A percentile compares a stretch with the other conserved stretches of the same genome.
Evolutionary conservation across 495 filamentous ascomycete species (phyloP).

Genomic region (Podospora conica): DNA sequence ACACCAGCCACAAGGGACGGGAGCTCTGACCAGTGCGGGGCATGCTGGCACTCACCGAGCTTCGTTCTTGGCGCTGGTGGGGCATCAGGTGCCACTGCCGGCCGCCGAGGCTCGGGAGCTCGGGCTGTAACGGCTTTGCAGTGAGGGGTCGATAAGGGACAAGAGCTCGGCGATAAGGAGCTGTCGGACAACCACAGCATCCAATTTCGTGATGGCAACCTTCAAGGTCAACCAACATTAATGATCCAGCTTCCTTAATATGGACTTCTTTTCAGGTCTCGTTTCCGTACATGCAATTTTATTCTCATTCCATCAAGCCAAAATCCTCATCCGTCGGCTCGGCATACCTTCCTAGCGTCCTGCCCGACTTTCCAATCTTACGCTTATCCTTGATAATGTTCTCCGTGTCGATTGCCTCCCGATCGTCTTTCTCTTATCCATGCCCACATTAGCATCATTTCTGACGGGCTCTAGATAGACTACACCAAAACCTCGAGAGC

Average conservation of each 20-base stretch:
- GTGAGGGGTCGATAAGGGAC: neutral
- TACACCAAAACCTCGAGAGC: neutral
- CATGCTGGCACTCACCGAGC: neutral
- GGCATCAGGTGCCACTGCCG: neutral
- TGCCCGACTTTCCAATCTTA: constrained; percentile 39
- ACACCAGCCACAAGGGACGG: neutral
- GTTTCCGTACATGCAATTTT: too few relatives aligned
- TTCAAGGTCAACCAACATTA: too few relatives aligned
- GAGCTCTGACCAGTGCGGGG: constrained; percentile 11
- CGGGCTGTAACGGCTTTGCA: neutral
- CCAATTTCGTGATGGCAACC: too few relatives aligned
- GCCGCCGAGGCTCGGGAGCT: neutral
- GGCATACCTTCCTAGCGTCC: constrained; percentile 34
- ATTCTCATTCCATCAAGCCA: constrained; percentile 13
- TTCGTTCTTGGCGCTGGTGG: neutral
- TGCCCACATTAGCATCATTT: neutral
- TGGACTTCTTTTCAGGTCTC: too few relatives aligned
- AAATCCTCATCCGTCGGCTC: constrained; percentile 50
- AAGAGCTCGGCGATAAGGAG: neutral
- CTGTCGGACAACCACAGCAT: too few relatives aligned
- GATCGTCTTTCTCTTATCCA: constrained; percentile 42
- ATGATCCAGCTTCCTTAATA: too few relatives aligned
- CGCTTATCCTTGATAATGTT: constrained; percentile 48
- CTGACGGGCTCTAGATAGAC: too few relatives aligned
- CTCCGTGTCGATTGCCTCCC: constrained; percentile 45